phyloP scores from a whole-genome alignment of 768 basidiomycete species.

The Gymnopilus junonius region DNA sequence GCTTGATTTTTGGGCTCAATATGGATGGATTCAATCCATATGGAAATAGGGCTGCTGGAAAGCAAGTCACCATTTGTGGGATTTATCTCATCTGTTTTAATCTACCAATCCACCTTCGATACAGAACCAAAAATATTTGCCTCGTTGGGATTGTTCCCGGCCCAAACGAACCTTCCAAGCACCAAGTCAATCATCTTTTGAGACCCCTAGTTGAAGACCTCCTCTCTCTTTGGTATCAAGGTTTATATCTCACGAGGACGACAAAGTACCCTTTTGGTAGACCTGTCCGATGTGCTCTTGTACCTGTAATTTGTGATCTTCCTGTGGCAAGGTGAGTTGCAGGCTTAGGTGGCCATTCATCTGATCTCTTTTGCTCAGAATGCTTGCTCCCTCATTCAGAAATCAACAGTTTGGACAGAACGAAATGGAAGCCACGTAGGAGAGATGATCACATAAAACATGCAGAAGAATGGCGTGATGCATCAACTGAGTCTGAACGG shows the following conservation, averaged over 20 bases:
- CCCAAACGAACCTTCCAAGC: slow-evolving; percentile 33
- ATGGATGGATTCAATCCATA: slow-evolving; percentile 39
- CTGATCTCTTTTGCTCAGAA: slow-evolving; percentile 27
- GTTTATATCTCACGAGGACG: slow-evolving; percentile 30
- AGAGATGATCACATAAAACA: slow-evolving; percentile 14
- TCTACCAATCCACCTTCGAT: slow-evolving; percentile 34
- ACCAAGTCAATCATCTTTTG: slow-evolving; percentile 41
- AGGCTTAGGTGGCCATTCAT: slow-evolving; percentile 22
- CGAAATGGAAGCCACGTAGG: slow-evolving; percentile 18
- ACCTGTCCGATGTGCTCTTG: slow-evolving; percentile 27
- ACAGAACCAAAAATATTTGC: slow-evolving; percentile 40
- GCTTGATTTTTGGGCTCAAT: slow-evolving; percentile 31
- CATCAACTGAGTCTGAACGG: slow-evolving; percentile 14
- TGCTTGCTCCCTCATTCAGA: slow-evolving; percentile 18
- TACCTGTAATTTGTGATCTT: slow-evolving; percentile 37
- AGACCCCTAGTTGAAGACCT: slow-evolving; percentile 40
- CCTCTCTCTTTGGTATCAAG: slow-evolving; percentile 30
- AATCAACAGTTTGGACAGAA: slow-evolving; percentile 26
- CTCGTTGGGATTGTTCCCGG: slow-evolving; percentile 41
- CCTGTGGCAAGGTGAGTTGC: slow-evolving; percentile 31
- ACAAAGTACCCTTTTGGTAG: slow-evolving; percentile 24
- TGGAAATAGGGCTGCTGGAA: slow-evolving; percentile 29
- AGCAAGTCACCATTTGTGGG: slow-evolving; percentile 24
- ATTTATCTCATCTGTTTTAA: slow-evolving; percentile 38
- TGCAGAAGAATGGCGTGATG: slow-evolving; percentile 29